Evolutionary conservation across 192 early-diverging fungal species (phyloP), one percentile per base, ranked within the genome.

Genomic region (Entomortierella chlamydospora): DNA sequence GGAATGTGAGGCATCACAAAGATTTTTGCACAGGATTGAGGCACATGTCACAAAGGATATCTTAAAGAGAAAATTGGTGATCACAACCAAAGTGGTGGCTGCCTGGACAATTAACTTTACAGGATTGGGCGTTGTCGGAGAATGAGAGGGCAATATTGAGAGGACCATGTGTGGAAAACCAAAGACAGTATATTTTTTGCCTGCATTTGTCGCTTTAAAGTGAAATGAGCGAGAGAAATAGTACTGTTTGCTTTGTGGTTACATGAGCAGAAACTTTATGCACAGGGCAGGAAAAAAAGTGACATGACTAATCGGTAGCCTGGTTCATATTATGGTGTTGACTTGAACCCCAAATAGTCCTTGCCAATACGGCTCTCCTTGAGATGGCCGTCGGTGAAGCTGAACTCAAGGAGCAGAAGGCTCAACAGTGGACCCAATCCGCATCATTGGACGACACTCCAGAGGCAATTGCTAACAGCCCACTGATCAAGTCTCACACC

Each of bases 341-440:
- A 37, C 34, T 37, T 37, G 34, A 37, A 37, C 20, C 50, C 25
- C 33, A 34, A 64, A 63, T 26, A 78, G 74, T 78, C 29, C 26
- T 78, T 22, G 74, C 57, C 2, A 78, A 78, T 50, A 59, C 74
- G 17, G 74, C 74, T 25, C 22, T 78, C 39, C 67, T 78, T 3
- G 74, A 78, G 61, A 33, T 69, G 58, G 74, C 74, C 0, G 61
- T 78, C 25, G 74, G 60, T 25, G 74, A 78, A 43, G 66, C 74
- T 25, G 74, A 78, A 26, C 25, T 51, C 22, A 43, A 49, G n/a
- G 39, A 47, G 8, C 67, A 52, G 2, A 62, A 33, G 23, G 56
- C 61, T 30, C 61, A 69, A 20, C 52, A 64, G 23, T 78, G 74
- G 74, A 43, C 60, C 10, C 57, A 39, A 9, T 6, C 53, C 5